A percentile compares a stretch with the other conserved stretches of the same genome.
Conservation (phyloP, 805 yeast species). For the Ogataea saltuana region DNA sequence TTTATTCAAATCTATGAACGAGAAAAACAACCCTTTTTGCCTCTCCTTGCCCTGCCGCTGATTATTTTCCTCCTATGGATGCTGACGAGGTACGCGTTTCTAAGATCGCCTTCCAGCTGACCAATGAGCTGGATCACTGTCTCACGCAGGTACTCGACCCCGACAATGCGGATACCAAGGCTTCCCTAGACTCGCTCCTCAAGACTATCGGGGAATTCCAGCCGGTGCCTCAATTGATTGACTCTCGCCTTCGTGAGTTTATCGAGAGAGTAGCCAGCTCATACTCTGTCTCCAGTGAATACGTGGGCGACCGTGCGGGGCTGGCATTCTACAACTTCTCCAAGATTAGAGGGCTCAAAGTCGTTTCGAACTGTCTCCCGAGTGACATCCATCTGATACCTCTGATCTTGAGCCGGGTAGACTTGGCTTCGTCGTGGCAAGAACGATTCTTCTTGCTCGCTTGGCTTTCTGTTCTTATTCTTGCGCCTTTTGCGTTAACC, state of each 20-base stretch:
- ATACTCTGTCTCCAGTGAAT: constrained; percentile 21
- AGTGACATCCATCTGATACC: constrained; percentile 57
- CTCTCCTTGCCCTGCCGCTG: not conserved
- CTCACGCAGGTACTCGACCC: constrained; percentile 9
- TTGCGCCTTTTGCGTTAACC: constrained; percentile 72
- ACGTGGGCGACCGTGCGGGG: constrained; percentile 15
- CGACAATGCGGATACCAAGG: not conserved
- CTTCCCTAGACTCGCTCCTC: constrained; percentile 14
- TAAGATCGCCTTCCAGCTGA: constrained; percentile 29
- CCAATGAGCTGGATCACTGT: constrained; percentile 15
- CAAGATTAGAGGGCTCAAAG: constrained; percentile 67
- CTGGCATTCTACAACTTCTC: constrained; percentile 57
- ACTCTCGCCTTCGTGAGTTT: constrained; percentile 39
- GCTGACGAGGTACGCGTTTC: constrained; percentile 34
- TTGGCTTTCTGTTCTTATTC: constrained; percentile 70
- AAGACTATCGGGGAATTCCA: constrained; percentile 50
- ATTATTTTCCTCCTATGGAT: constrained; percentile 28
- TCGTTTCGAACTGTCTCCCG: constrained; percentile 56
- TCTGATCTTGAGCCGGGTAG: constrained; percentile 33
- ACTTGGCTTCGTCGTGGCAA: constrained; percentile 42
- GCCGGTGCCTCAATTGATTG: constrained; percentile 53
- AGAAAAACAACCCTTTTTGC: not conserved
- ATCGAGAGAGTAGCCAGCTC: constrained; percentile 32
- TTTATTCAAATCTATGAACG: not conserved
- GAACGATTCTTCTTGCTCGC: constrained; percentile 51